Evolutionary conservation across 1,284 basidiomycete species (phyloP), one percentile per base, ranked within the genome.

Genomic region (Tilletia indica): DNA sequence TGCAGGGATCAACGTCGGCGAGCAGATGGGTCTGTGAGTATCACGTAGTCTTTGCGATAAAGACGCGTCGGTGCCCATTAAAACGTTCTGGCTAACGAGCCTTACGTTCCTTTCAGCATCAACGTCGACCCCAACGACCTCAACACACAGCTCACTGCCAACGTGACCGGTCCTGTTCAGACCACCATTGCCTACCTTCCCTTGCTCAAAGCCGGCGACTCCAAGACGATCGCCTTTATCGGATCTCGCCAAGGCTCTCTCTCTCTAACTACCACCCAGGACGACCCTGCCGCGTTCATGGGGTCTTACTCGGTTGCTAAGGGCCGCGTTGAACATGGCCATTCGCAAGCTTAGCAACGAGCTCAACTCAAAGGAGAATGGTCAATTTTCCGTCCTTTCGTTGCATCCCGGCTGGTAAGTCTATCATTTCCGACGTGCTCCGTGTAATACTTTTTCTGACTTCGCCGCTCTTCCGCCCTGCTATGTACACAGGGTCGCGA

Each of bases 61-160:
- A 31, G 25, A 31, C 25, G 25, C 25, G 25, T 31, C 25, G 25
- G 25, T 31, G 25, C 25, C 25, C 25, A 31, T 1, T 31, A 31
- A 31, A 31, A 31, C 25, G 25, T 31, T 31, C 25, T 31, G 25
- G 25, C 25, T 31, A 31, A 31, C 25, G 25, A 31, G 25, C 25
- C 25, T 31, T 31, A 31, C 25, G 25, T 31, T 31, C 25, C 25
- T 31, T 45, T 45, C 42, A 58, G 56, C 34, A 14, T 58, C 21
- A 58, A 58, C 21, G 56, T 58, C 56, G 56, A 58, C 56, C 56
- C 56, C 56, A n/a, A 58, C 4, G 56, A 58, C 25, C 56, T 58
- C 56, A 58, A 58, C 11, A 58, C 25, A 12, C 56, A 58, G 56
- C 56, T 58, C n/a, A 58, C 21, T 14, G 56, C 56, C 16, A 58